These are phyloP conservation scores for Nicotiana tomentosiformis DNA, from an alignment of 257 asterid genomes.

Conservation along the genomic window DNA sequence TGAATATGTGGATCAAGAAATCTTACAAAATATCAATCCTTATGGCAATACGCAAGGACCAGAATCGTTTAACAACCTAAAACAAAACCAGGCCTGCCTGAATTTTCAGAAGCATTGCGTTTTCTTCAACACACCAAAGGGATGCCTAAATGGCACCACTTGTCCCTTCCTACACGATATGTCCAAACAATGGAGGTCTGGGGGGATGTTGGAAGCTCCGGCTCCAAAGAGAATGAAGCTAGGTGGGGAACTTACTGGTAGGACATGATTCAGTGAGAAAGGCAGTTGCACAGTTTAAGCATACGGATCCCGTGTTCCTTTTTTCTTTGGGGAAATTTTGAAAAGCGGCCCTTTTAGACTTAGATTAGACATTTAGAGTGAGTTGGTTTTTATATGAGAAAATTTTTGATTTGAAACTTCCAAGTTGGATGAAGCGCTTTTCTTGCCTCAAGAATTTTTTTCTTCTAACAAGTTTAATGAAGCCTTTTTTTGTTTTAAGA, in stretches of 20 bases:
- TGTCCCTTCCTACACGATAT: slow-evolving; percentile 29
- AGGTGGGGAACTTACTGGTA: neutral
- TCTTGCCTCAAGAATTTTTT: neutral
- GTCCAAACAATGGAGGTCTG: slow-evolving; percentile 10
- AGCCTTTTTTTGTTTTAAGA: neutral
- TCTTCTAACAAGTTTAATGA: neutral
- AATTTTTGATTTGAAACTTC: neutral
- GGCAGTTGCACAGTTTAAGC: neutral
- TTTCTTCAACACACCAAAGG: slow-evolving; percentile 18
- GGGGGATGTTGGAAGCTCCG: slow-evolving; percentile 15
- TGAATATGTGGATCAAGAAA: neutral
- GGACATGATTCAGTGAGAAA: neutral
- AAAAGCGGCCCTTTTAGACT: neutral
- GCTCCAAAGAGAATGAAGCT: slow-evolving; percentile 24
- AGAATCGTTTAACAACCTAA: slow-evolving; percentile 7
- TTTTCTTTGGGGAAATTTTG: neutral
- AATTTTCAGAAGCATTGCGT: slow-evolving; percentile 18
- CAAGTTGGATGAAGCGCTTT: neutral
- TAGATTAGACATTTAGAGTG: neutral
- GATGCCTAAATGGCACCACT: slow-evolving; percentile 33
- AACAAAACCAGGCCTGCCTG: neutral
- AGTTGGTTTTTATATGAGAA: neutral
- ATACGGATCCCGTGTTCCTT: neutral
- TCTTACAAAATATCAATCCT: slow-evolving; percentile 4
- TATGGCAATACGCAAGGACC: slow-evolving; percentile 20